A percentile compares a stretch with the other conserved stretches of the same genome.
Evolutionary conservation across 1,284 basidiomycete species (phyloP).

Genomic region (Rhodofomes roseus): DNA sequence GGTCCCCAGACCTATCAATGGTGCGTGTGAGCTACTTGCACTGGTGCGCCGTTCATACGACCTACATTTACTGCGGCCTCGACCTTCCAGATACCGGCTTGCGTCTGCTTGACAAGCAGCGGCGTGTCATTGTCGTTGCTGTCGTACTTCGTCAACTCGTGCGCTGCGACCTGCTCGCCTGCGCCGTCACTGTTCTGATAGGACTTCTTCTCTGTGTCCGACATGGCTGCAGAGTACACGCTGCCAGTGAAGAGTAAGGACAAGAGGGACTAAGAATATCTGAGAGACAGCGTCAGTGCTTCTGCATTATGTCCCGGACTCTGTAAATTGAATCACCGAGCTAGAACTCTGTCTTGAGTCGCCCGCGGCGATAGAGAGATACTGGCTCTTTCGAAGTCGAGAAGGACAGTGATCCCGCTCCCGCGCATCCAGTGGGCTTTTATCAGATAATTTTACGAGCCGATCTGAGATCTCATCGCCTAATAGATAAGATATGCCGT

Average conservation of each 20-base stretch:
- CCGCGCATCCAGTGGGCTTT: not conserved
- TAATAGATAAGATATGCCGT: not conserved
- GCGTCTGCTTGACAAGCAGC: not conserved
- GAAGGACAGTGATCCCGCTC: not conserved
- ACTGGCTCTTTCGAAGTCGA: not conserved
- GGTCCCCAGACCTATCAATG: not conserved
- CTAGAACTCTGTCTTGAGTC: not conserved
- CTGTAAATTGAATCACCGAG: not conserved
- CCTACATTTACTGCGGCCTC: constrained; percentile 1
- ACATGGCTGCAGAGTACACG: not conserved
- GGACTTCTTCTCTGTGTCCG: not conserved
- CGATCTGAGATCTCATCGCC: not conserved
- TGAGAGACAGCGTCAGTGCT: not conserved
- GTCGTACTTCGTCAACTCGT: not conserved
- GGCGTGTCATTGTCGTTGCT: not conserved
- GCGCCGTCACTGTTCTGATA: not conserved
- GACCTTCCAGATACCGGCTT: constrained; percentile 3
- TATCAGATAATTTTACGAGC: not conserved
- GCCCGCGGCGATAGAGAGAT: not conserved
- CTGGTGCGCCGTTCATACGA: not conserved
- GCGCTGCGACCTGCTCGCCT: not conserved
- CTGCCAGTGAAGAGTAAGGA: not conserved
- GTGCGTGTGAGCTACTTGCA: not conserved
- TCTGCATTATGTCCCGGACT: not conserved
- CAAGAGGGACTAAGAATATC: not conserved